Conservation (phyloP, 2,329 filamentous ascomycete genomes). For the Macrophomina pseudophaseolina region DNA sequence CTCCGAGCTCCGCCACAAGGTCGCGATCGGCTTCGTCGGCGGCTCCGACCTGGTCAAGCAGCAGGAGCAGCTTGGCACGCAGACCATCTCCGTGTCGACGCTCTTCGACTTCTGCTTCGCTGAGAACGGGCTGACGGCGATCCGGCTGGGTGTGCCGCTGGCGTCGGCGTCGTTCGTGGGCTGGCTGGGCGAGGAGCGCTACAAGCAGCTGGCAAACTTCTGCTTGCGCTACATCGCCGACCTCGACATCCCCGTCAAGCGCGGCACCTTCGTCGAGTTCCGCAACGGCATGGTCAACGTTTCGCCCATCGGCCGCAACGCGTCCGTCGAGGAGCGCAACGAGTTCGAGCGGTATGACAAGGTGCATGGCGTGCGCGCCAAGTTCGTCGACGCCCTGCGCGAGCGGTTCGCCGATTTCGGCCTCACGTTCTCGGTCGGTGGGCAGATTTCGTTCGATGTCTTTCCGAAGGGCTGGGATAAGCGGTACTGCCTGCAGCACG, state of each 20-base stretch:
- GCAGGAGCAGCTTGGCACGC: conserved; percentile 87
- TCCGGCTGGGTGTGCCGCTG: conserved; percentile 77
- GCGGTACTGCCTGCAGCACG: conserved; percentile 90
- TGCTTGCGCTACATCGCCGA: conserved; percentile 83
- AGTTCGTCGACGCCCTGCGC: conserved; percentile 76
- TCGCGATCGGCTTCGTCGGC: conserved; percentile 89
- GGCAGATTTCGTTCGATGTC: conserved; percentile 97
- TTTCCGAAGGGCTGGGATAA: conserved; percentile 99
- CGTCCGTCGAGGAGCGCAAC: conserved; percentile 76
- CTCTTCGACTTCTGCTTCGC: conserved; percentile 98
- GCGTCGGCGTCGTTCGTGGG: conserved; percentile 85
- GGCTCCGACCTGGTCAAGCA: conserved; percentile 93
- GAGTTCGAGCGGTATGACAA: conserved; percentile 85
- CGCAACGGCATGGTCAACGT: conserved; percentile 92
- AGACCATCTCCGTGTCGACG: conserved; percentile 71
- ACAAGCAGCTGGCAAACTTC: conserved; percentile 78
- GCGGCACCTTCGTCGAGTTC: conserved; percentile 86
- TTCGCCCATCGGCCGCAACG: conserved; percentile 84
- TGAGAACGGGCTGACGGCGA: conserved; percentile 94
- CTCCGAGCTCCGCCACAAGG: conserved; percentile 79
- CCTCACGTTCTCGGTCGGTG: conserved; percentile 93
- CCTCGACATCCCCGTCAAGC: conserved; percentile 81
- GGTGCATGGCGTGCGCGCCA: conserved; percentile 74
- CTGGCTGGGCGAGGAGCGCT: conserved; percentile 85
- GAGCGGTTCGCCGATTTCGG: conserved; percentile 83